Evolutionary conservation across 2,329 filamentous ascomycete species (phyloP), one percentile per base, ranked within the genome.

Genomic region (Epichloe gansuensis): DNA sequence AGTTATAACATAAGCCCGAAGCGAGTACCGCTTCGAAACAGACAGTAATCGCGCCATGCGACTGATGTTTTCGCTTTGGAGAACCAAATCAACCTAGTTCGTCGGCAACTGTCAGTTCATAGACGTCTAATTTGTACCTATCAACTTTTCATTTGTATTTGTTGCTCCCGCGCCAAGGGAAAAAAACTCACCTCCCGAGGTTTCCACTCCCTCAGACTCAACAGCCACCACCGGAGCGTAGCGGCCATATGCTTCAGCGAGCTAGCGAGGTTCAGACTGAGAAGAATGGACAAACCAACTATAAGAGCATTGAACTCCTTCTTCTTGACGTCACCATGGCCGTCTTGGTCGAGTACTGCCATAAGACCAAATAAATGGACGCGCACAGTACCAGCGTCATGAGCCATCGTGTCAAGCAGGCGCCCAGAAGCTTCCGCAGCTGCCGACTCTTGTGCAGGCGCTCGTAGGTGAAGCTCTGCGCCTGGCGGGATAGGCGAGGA

Each of bases 151-250:
- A 31, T 31, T 31, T 31, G 8, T 9, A 31, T 9, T 3, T 3
- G 28, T 31, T 31, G 28, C 28, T 31, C 28, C 28, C 28, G 28
- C 28, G 7, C 15, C 13, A n/a, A 17, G 6, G 6, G 0, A 3
- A 41, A 41, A 41, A 51, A 47, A 53, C 62, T n/a, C 49, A 72
- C 72, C 62, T 75, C 72, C 5, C 59, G 60, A 42, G 68, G 60
- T 37, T 65, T 66, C 54, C 69, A 64, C 41, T 65, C 62, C 5
- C 64, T 60, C 8, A 62, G 60, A 53, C 65, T 67, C 43, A 76
- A 57, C 31, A 75, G 67, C 62, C 70, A 72, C 71, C 73, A 75
- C n/a, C 73, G 63, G 55, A 73, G 60, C 54, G 73, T 71, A 13
- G 65, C 59, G 3, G 71, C 67, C 65, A 74, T 70, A 31, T 65